Evolutionary conservation across 2,329 filamentous ascomycete species (phyloP).

Genomic region (Fusarium longipes): DNA sequence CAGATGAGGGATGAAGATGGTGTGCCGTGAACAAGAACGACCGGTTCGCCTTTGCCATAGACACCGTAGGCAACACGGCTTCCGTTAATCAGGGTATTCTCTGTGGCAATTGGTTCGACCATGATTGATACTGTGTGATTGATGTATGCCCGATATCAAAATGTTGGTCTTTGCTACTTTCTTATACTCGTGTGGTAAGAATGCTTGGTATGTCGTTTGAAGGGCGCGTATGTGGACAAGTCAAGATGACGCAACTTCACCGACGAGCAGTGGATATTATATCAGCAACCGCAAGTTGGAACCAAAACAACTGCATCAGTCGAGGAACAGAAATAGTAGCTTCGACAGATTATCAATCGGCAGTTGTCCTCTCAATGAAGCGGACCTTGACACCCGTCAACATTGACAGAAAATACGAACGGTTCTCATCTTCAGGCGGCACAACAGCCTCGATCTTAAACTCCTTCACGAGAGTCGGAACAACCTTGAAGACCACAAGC

Average conservation of each 20-base stretch:
- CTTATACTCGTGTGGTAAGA: slow-evolving; percentile 33
- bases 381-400: slow-evolving; percentile 58
- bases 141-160: not conserved
- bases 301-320: accelerated
- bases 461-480: slow-evolving; percentile 55
- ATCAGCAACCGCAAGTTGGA: no score
- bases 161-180: not conserved
- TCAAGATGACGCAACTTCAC: not conserved
- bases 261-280: not conserved
- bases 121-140: not conserved
- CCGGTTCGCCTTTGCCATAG: slow-evolving; percentile 42
- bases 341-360: not conserved
- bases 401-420: slow-evolving; percentile 65
- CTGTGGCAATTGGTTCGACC: slow-evolving; percentile 41
- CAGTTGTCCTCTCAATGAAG: slow-evolving; percentile 47
- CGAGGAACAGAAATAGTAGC: accelerated
- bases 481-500: slow-evolving; percentile 59
- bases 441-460: slow-evolving; percentile 58
- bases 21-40: slow-evolving; percentile 50
- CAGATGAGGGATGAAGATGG: slow-evolving; percentile 52
- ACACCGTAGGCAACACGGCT: slow-evolving; percentile 47
- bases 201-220: slow-evolving; percentile 26
- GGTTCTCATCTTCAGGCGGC: slow-evolving; percentile 54
- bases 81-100: slow-evolving; percentile 45
- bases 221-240: slow-evolving; percentile 25